phyloP scores from a whole-genome alignment of 2,329 filamentous ascomycete genomes.

The Falciphora oryzae region DNA sequence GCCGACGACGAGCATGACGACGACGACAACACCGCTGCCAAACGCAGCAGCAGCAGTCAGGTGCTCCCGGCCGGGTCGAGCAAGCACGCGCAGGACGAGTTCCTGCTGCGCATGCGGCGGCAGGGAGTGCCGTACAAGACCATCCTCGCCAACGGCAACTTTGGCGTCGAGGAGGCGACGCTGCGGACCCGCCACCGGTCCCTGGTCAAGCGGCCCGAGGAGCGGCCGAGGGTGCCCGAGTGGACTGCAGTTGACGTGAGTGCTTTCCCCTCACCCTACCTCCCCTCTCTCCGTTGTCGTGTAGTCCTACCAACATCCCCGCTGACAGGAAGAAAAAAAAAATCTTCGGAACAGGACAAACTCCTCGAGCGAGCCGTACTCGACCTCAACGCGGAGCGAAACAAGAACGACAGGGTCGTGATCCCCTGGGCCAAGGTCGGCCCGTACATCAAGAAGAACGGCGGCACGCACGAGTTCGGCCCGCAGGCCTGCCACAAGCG shows the following conservation, averaged over 20 bases:
- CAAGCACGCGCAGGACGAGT: neutral
- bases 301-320: too few species aligned
- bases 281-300: neutral
- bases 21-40: too few species aligned
- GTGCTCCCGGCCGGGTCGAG: neutral
- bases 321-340: neutral
- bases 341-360: neutral
- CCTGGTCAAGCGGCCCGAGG: conserved; percentile 56
- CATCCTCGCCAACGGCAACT: neutral
- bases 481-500: conserved; percentile 53
- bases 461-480: conserved; percentile 54
- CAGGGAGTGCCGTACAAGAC: neutral
- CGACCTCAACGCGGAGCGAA: neutral
- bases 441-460: conserved; percentile 43
- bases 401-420: conserved; percentile 6
- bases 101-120: neutral
- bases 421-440: conserved; percentile 54
- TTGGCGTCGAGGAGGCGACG: conserved; percentile 58
- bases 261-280: neutral
- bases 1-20: neutral
- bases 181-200: conserved; percentile 62
- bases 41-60: neutral
- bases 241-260: conserved; percentile 62
- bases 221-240: conserved; percentile 58
- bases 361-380: neutral